Evolutionary conservation across 257 asterid species (phyloP).

Genomic region (Solanum sitiens): DNA sequence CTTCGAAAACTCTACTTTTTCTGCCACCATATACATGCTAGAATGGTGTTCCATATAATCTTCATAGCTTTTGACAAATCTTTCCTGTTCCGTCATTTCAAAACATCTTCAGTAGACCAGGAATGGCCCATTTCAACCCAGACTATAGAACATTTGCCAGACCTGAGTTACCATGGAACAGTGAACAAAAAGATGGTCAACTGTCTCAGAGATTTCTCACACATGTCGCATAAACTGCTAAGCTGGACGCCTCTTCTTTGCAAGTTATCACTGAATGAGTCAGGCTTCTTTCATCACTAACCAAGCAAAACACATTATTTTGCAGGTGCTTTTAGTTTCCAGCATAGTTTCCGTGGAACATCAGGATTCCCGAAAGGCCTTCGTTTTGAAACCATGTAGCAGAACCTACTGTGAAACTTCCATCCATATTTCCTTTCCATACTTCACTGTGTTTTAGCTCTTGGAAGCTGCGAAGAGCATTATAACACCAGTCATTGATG

Average conservation of each 20-base stretch:
- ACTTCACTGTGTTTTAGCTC: neutral
- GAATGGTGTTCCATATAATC: neutral
- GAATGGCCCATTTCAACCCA: neutral
- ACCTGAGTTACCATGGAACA: neutral
- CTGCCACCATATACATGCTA: neutral
- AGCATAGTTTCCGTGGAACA: neutral
- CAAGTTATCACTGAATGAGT: neutral
- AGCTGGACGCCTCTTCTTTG: neutral
- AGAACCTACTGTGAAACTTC: neutral
- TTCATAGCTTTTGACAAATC: neutral
- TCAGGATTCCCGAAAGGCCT: neutral
- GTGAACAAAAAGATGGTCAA: neutral
- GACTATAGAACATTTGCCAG: neutral
- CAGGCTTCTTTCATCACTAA: neutral
- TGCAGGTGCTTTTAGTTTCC: neutral
- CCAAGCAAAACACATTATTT: neutral
- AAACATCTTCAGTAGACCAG: neutral
- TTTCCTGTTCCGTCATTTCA: neutral
- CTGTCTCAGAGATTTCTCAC: neutral
- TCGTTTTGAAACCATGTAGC: neutral
- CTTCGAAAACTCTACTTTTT: neutral
- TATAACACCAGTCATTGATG: too few relatives aligned
- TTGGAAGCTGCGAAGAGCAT: neutral
- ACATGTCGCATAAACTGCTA: neutral
- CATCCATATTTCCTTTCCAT: neutral